Evolutionary conservation across 176 grass and related monocot genomes (phyloP), one percentile per base, ranked within the genome.

Genomic region (Phragmites australis): DNA sequence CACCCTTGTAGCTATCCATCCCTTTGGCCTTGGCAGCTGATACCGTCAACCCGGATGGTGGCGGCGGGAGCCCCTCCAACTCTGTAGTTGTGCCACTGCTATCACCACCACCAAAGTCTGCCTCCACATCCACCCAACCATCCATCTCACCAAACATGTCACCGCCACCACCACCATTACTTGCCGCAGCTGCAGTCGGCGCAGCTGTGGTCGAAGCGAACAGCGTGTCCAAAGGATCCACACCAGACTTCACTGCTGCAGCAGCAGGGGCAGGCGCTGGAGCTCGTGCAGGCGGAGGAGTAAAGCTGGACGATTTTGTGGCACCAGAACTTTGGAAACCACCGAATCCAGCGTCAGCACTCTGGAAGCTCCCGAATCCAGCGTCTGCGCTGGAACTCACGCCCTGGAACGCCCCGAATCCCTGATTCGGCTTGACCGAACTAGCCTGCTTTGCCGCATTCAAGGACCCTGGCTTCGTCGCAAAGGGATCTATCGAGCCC

Each of bases 1-100:
- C 96, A 53, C 91, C 81, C 70, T 99, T 99, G 89, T 99, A 99
- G 82, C 85, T 94, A 63, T 98, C 96, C 92, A 94, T 78, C 57
- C 95, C 96, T 59, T 93, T 98, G 55, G 86, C 8, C 77, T 94
- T 93, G 49, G 93, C 93, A 63, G 88, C 49, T 5, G 88, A 76
- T 73, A 80, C 87, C 5, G 90, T 86, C 73, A 99, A 77, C 8
- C 96, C 93, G n/a, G 90, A 76, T 4, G 96, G 96, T 68, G 96
- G 96, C 3, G 88, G 82, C 2, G 92, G 93, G 46, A 99, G 73
- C 3, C 93, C 96, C n/a, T 99, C 93, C 55, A 99, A 78, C 84
- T 99, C 93, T 34, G 88, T 93, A 48, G 96, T 99, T 61, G 86
- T 21, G 12, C 75, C 84, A 49, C 87, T 67, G 3, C 62, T 88